These are phyloP conservation scores for Linanthus parryae DNA, from an alignment of 148 eudicot species.

Conservation along the genomic window DNA sequence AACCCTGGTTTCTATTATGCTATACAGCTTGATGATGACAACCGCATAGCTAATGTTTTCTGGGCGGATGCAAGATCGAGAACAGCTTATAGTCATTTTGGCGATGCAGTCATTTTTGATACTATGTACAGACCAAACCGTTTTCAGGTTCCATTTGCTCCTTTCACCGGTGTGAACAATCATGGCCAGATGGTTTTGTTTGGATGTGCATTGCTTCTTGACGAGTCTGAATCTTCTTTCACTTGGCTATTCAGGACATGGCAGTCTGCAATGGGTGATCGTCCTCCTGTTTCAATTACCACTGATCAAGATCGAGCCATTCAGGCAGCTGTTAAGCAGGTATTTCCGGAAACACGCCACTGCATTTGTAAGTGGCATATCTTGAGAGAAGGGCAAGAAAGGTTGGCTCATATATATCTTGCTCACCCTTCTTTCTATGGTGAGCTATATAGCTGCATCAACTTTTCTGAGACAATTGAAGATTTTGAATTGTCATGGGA, in stretches of 20 bases:
- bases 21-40: slow-evolving; percentile 24
- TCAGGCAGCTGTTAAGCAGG: slow-evolving; percentile 18
- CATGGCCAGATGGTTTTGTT: slow-evolving; percentile 26
- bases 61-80: slow-evolving; percentile 30
- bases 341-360: slow-evolving; percentile 24
- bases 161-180: slow-evolving; percentile 25
- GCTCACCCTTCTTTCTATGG: slow-evolving; percentile 27
- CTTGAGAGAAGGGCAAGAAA: slow-evolving; percentile 31
- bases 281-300: slow-evolving; percentile 20
- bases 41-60: slow-evolving; percentile 24
- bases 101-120: slow-evolving; percentile 24
- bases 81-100: slow-evolving; percentile 25
- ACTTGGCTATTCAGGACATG: slow-evolving; percentile 25
- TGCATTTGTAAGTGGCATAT: slow-evolving; percentile 34
- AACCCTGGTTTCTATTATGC: slow-evolving; percentile 28
- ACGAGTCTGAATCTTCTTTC: slow-evolving; percentile 25
- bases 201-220: slow-evolving; percentile 24
- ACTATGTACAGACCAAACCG: slow-evolving; percentile 30
- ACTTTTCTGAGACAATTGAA: slow-evolving; percentile 28
- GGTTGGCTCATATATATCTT: slow-evolving; percentile 25
- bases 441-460: slow-evolving; percentile 28
- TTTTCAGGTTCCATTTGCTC: slow-evolving; percentile 26
- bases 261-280: slow-evolving; percentile 20
- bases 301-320: slow-evolving; percentile 31
- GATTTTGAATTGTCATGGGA: slow-evolving; percentile 30